Conservation (phyloP, 1,284 basidiomycete genomes). For the Irpex sp. region DNA sequence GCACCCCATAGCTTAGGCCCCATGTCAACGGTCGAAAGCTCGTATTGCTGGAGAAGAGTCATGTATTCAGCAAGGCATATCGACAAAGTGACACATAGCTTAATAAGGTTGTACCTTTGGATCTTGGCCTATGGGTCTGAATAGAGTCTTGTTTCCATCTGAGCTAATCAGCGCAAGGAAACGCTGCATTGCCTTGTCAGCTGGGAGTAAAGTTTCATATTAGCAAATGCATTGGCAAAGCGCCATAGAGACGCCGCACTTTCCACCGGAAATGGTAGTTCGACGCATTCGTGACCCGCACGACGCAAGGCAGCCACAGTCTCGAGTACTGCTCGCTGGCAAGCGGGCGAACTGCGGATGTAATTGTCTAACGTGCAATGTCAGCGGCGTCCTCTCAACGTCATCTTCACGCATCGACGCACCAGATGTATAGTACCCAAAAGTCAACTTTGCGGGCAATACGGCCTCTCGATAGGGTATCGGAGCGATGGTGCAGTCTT, state of each 20-base stretch:
- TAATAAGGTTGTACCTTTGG: constrained; percentile 41
- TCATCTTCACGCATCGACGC: background rate
- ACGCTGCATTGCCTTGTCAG: constrained; percentile 45
- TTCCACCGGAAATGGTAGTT: constrained; percentile 47
- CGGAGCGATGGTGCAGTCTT: constrained; percentile 42
- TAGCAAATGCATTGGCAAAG: background rate
- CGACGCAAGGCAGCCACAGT: constrained; percentile 64
- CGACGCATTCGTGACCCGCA: constrained; percentile 77
- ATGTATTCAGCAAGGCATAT: background rate
- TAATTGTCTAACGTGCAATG: constrained; percentile 46
- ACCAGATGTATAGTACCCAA: constrained; percentile 74
- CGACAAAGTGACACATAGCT: constrained; percentile 4
- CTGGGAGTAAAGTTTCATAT: background rate
- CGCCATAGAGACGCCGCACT: constrained; percentile 32
- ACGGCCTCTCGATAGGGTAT: constrained; percentile 57
- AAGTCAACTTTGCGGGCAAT: constrained; percentile 54
- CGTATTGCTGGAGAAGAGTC: constrained; percentile 40
- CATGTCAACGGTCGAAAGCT: constrained; percentile 54
- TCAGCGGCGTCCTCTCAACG: constrained; percentile 1
- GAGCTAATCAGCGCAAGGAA: constrained; percentile 72
- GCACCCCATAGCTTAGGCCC: constrained; percentile 60
- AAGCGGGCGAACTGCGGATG: constrained; percentile 75
- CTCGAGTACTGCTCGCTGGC: constrained; percentile 75
- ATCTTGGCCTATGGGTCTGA: constrained; percentile 67
- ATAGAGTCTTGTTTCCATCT: constrained; percentile 75